phyloP scores from a whole-genome alignment of 2,329 filamentous ascomycete genomes.

The Magnaporthiopsis incrustans region DNA sequence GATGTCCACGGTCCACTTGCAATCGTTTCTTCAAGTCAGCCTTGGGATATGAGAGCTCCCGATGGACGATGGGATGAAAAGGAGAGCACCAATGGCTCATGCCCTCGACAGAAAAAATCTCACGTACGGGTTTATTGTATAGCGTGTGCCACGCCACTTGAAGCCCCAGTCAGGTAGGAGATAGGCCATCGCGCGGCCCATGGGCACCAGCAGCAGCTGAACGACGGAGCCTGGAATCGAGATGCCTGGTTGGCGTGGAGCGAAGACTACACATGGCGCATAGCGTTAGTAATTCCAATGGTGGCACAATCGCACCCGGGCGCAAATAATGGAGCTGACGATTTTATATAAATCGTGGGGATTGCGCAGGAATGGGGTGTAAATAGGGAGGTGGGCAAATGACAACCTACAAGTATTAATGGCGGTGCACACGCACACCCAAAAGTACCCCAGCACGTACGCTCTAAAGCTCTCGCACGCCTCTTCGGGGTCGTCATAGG shows the following conservation, averaged over 20 bases:
- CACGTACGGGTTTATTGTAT: slow-evolving; percentile 27
- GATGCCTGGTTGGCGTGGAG: slow-evolving; percentile 15
- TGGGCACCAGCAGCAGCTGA: slow-evolving; percentile 34
- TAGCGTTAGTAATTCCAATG: slow-evolving; percentile 14
- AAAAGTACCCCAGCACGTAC: slow-evolving; percentile 32
- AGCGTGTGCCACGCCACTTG: slow-evolving; percentile 16
- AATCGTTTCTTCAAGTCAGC: slow-evolving; percentile 19
- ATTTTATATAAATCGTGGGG: no score
- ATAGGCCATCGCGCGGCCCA: slow-evolving; percentile 31
- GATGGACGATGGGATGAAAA: slow-evolving; percentile 18
- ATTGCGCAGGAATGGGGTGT: no score
- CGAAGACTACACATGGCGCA: slow-evolving; percentile 33
- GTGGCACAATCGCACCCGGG: background rate
- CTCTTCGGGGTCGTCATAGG: slow-evolving; percentile 24
- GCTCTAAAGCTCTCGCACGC: slow-evolving; percentile 33
- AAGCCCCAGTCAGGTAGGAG: slow-evolving; percentile 22
- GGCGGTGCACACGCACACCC: slow-evolving; percentile 29
- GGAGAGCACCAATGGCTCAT: slow-evolving; percentile 9
- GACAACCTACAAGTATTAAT: slow-evolving; percentile 23
- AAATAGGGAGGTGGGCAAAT: background rate
- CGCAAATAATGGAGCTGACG: no score
- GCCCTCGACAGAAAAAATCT: background rate
- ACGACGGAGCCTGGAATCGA: slow-evolving; percentile 25
- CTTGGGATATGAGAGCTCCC: background rate
- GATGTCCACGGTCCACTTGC: slow-evolving; percentile 28